phyloP scores from a whole-genome alignment of 352 stramenopile genomes.

The Pilasporangium apinafurcum region DNA sequence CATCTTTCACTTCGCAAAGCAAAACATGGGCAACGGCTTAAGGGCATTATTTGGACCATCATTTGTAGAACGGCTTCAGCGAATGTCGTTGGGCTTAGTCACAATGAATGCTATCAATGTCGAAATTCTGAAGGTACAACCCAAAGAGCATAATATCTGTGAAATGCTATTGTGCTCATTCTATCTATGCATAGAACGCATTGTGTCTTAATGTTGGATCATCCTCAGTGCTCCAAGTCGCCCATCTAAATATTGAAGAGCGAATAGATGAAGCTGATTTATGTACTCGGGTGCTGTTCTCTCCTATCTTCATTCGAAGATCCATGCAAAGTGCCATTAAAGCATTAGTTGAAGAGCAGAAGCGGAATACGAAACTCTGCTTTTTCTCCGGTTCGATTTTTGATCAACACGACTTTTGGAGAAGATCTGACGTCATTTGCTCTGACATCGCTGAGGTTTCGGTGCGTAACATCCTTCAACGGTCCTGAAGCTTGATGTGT shows the following conservation, averaged over 20 bases:
- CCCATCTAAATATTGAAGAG: background rate
- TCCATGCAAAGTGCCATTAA: background rate
- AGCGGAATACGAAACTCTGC: background rate
- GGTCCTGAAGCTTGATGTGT: too few relatives aligned
- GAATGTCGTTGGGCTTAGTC: constrained; percentile 6
- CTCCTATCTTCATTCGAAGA: background rate
- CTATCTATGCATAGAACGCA: constrained; percentile 3
- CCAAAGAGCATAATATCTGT: background rate
- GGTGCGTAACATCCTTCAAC: constrained; percentile 3
- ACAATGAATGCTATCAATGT: constrained; percentile 9
- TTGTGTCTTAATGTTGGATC: constrained; percentile 13
- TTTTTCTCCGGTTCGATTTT: constrained; percentile 1
- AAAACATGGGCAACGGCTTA: background rate
- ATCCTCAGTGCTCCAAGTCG: constrained; percentile 4
- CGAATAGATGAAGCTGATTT: constrained; percentile 1
- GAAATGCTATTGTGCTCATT: background rate
- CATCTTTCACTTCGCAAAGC: too few relatives aligned
- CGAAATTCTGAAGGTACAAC: constrained; percentile 16
- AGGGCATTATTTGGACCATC: constrained; percentile 4
- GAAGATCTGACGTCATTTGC: background rate
- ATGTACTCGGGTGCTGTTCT: constrained; percentile 2
- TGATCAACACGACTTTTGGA: constrained; percentile 2
- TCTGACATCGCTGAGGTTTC: constrained; percentile 2
- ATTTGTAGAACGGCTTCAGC: constrained; percentile 2
- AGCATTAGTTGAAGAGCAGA: background rate